phyloP scores from a whole-genome alignment of 768 basidiomycete species.

The Mycena haematopus region DNA sequence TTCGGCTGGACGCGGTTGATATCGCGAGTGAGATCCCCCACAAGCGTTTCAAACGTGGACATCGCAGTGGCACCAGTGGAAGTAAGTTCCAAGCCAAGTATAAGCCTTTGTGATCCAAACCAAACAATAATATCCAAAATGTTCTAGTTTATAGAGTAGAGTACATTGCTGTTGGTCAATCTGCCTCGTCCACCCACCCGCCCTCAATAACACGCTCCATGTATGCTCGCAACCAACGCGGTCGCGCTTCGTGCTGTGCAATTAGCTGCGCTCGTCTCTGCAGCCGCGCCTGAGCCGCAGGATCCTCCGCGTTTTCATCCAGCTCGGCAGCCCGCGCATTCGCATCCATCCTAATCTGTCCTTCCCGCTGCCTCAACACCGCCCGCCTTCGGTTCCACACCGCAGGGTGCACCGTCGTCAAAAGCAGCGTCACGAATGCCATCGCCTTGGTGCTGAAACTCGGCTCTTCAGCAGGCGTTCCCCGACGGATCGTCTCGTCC shows the following conservation, averaged over 20 bases:
- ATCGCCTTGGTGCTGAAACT: conserved; percentile 53
- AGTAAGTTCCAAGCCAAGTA: too few relatives aligned
- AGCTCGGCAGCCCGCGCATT: conserved; percentile 46
- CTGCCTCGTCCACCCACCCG: conserved; percentile 75
- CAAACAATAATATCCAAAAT: conserved; percentile 8
- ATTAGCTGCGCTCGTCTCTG: conserved; percentile 50
- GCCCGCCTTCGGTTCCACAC: conserved; percentile 72
- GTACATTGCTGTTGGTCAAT: conserved; percentile 40
- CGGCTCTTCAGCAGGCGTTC: conserved; percentile 48
- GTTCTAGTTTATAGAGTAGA: conserved; percentile 20
- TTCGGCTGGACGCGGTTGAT: conserved; percentile 84
- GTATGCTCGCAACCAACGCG: conserved; percentile 69
- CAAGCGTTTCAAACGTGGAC: conserved; percentile 84
- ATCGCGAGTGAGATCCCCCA: conserved; percentile 87
- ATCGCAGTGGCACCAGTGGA: conserved; percentile 36
- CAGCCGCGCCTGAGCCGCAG: conserved; percentile 41
- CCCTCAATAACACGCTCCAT: conserved; percentile 66
- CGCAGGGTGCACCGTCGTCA: conserved; percentile 73
- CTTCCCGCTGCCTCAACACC: conserved; percentile 67
- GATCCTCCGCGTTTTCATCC: conserved; percentile 37
- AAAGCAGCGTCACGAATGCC: conserved; percentile 62
- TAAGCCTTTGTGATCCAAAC: too few relatives aligned
- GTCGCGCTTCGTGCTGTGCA: conserved; percentile 56
- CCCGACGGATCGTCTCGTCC: conserved; percentile 53
- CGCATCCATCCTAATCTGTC: conserved; percentile 70